A percentile compares a stretch with the other conserved stretches of the same genome.
These are phyloP conservation scores for Passalora sequoiae DNA, from an alignment of 2,329 filamentous ascomycete genomes.

Conservation along the genomic window DNA sequence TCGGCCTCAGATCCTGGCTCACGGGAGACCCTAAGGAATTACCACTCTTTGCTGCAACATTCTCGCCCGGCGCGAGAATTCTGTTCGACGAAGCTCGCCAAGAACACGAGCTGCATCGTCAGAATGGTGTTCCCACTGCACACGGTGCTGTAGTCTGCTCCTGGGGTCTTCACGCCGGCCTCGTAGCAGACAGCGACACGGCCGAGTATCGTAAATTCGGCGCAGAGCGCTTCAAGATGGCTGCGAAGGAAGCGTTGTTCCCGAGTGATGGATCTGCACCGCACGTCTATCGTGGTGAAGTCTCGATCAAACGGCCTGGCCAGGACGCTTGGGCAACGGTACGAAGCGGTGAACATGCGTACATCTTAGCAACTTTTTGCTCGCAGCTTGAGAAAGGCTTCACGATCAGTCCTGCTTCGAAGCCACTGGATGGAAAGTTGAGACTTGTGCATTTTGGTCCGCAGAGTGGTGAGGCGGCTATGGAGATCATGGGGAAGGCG, in stretches of 20 bases:
- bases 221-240: constrained; percentile 74
- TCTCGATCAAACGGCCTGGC: constrained; percentile 40
- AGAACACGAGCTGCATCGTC: constrained; percentile 34
- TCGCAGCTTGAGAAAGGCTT: constrained; percentile 79
- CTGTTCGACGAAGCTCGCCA: constrained; percentile 42
- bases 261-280: constrained; percentile 49
- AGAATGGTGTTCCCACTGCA: constrained; percentile 34
- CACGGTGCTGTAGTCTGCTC: constrained; percentile 80
- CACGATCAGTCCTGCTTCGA: constrained; percentile 68
- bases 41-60: constrained; percentile 41
- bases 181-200: constrained; percentile 90
- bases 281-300: constrained; percentile 53
- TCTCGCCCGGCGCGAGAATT: constrained; percentile 42
- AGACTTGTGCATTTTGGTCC: constrained; percentile 71
- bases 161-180: constrained; percentile 82
- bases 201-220: constrained; percentile 72
- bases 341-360: constrained; percentile 56
- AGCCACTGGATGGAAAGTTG: constrained; percentile 65
- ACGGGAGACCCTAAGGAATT: constrained; percentile 35
- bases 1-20: constrained; percentile 39
- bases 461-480: constrained; percentile 58
- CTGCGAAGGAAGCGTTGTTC: constrained; percentile 68
- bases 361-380: constrained; percentile 70
- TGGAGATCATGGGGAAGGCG: constrained; percentile 68
- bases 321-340: constrained; percentile 33